Evolutionary conservation across 208 protist species (phyloP).

Genomic region (Crithidia brevicula): DNA sequence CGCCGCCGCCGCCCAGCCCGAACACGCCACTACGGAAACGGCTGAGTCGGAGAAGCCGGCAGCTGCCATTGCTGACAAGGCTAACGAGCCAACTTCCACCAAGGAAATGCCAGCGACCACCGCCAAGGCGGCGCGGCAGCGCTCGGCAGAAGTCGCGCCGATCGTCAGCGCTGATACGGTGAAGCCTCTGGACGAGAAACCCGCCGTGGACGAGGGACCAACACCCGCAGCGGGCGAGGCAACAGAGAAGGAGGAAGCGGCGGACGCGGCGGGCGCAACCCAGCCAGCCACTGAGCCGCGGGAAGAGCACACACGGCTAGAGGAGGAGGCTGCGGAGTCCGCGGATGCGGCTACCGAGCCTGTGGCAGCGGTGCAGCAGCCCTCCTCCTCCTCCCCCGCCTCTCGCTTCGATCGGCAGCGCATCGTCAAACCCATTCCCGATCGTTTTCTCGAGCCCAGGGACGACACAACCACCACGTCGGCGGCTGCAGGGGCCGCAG

Average conservation of each 20-base stretch:
- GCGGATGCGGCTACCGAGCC: not conserved
- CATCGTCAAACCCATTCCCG: conserved; percentile 5
- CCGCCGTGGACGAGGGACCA: not conserved
- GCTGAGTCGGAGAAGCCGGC: too few species aligned
- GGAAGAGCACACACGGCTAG: too few species aligned
- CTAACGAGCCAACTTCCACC: too few species aligned
- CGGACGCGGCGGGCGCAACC: not conserved
- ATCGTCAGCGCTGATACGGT: too few species aligned
- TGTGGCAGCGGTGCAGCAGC: not conserved
- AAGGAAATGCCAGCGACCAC: too few species aligned
- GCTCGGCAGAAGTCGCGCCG: not conserved
- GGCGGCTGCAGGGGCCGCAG: not conserved
- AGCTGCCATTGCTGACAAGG: too few species aligned
- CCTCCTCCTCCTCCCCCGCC: not conserved
- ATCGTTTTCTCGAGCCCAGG: conserved; percentile 1
- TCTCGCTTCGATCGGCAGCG: not conserved
- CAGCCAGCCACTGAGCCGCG: not conserved
- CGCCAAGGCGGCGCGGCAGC: not conserved
- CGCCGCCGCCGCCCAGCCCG: too few species aligned
- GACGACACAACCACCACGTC: not conserved
- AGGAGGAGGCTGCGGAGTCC: not conserved
- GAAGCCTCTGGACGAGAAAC: too few species aligned
- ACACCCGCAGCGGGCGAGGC: not conserved
- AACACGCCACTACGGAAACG: too few species aligned
- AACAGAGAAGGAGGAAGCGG: not conserved